A percentile compares a stretch with the other conserved stretches of the same genome.
Conservation (phyloP, 495 filamentous ascomycete species). For the Cetradonia linearis region DNA sequence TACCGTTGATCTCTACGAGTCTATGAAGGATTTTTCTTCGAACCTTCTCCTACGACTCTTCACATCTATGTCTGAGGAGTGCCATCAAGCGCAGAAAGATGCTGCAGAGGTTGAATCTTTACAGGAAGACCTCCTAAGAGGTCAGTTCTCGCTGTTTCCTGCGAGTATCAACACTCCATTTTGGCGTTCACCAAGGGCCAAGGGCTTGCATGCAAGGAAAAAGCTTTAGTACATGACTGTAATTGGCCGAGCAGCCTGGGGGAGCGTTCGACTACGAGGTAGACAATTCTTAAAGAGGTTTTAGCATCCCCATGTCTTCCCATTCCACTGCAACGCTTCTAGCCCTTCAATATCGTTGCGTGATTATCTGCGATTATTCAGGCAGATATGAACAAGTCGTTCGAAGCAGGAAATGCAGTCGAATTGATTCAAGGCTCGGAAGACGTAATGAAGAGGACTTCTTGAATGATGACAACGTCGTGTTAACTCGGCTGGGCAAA, state of each 20-base stretch:
- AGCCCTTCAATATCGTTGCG: no score
- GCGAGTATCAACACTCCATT: slow-evolving; percentile 24
- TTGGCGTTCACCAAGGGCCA: slow-evolving; percentile 27
- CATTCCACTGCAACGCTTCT: no score
- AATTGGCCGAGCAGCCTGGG: no score
- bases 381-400: no score
- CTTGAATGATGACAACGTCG: background rate
- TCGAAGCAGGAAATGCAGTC: no score
- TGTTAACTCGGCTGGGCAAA: background rate
- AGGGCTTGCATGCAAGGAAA: slow-evolving; percentile 25
- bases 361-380: no score
- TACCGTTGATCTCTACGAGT: slow-evolving; percentile 25
- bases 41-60: slow-evolving; percentile 24
- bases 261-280: no score
- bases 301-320: no score
- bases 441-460: no score
- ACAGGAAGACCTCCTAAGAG: slow-evolving; percentile 28
- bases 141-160: slow-evolving; percentile 29
- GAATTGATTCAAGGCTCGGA: no score
- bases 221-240: slow-evolving; percentile 21
- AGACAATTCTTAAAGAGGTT: no score
- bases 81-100: slow-evolving; percentile 1
- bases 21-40: slow-evolving; percentile 28
- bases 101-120: slow-evolving; percentile 14
- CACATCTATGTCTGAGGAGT: slow-evolving; percentile 8